These are phyloP conservation scores for Diplodia mutila DNA, from an alignment of 2,329 filamentous ascomycete genomes.

Conservation along the genomic window DNA sequence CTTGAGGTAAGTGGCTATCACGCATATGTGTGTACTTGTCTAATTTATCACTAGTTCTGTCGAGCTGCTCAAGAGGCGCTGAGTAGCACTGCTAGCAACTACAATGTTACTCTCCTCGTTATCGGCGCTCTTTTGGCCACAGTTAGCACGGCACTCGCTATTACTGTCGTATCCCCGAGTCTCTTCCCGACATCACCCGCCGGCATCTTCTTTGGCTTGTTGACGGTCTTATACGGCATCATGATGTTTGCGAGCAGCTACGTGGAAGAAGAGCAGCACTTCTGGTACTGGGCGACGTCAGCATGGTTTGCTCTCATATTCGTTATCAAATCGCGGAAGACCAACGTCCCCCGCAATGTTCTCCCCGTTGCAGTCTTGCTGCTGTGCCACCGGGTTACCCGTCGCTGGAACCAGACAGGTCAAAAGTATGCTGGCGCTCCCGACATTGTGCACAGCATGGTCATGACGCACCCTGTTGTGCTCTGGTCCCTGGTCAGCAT, in stretches of 20 bases:
- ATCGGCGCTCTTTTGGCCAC: slow-evolving; percentile 49
- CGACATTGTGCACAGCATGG: slow-evolving; percentile 77
- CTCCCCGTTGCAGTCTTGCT: slow-evolving; percentile 54
- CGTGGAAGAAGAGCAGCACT: slow-evolving; percentile 97
- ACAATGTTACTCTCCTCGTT: slow-evolving; percentile 69
- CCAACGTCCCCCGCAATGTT: slow-evolving; percentile 21
- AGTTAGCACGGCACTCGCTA: slow-evolving; percentile 47
- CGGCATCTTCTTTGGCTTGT: slow-evolving; percentile 43
- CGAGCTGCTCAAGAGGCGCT: slow-evolving; percentile 71
- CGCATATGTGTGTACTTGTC: background rate
- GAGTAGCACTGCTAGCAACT: slow-evolving; percentile 91
- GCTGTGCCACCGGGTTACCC: slow-evolving; percentile 65
- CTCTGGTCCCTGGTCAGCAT: slow-evolving; percentile 75
- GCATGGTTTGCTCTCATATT: slow-evolving; percentile 65
- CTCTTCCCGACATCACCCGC: slow-evolving; percentile 55
- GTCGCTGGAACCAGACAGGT: slow-evolving; percentile 95
- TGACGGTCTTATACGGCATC: slow-evolving; percentile 62
- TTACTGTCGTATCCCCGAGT: slow-evolving; percentile 37
- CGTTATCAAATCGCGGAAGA: slow-evolving; percentile 35
- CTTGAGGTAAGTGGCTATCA: slow-evolving; percentile 38
- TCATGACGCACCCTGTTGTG: slow-evolving; percentile 64
- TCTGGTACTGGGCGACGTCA: slow-evolving; percentile 91
- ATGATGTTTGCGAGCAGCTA: slow-evolving; percentile 99
- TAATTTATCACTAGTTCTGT: slow-evolving; percentile 6
- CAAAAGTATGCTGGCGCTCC: slow-evolving; percentile 93